A percentile compares a stretch with the other conserved stretches of the same genome.
phyloP scores from a whole-genome alignment of 2,329 filamentous ascomycete genomes.

The Aspergillus ustus region DNA sequence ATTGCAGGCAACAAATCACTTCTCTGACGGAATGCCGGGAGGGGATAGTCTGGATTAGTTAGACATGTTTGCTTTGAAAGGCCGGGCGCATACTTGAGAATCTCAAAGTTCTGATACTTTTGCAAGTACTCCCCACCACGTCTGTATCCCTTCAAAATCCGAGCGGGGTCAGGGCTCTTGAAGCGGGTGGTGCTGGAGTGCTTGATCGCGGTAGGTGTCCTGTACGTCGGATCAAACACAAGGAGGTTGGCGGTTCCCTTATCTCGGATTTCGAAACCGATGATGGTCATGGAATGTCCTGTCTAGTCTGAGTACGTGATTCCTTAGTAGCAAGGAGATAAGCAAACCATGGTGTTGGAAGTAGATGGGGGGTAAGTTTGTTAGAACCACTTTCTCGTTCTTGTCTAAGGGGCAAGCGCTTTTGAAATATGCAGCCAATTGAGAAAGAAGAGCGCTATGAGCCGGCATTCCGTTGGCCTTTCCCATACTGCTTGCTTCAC shows the following conservation, averaged over 20 bases:
- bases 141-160: constrained; percentile 73
- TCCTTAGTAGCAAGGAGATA: not conserved
- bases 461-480: constrained; percentile 51
- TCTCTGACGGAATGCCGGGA: not conserved
- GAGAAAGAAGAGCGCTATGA: constrained; percentile 64
- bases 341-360: constrained; percentile 75
- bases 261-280: constrained; percentile 75
- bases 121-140: constrained; percentile 69
- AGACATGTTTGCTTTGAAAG: constrained; percentile 6
- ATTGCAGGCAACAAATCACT: not conserved
- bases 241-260: constrained; percentile 72
- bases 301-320: not conserved
- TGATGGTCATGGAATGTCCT: constrained; percentile 88
- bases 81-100: constrained; percentile 63
- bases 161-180: constrained; percentile 51
- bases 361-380: constrained; percentile 80
- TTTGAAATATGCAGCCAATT: constrained; percentile 76
- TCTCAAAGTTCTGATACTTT: constrained; percentile 77
- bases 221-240: constrained; percentile 87
- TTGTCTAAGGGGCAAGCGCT: constrained; percentile 54
- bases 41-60: constrained; percentile 14
- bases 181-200: constrained; percentile 56
- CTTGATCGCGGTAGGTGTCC: constrained; percentile 67
- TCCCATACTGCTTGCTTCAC: constrained; percentile 65
- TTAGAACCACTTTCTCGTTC: constrained; percentile 68